Evolutionary conservation across 495 filamentous ascomycete species (phyloP).

Genomic region (Sporormia fimetaria): DNA sequence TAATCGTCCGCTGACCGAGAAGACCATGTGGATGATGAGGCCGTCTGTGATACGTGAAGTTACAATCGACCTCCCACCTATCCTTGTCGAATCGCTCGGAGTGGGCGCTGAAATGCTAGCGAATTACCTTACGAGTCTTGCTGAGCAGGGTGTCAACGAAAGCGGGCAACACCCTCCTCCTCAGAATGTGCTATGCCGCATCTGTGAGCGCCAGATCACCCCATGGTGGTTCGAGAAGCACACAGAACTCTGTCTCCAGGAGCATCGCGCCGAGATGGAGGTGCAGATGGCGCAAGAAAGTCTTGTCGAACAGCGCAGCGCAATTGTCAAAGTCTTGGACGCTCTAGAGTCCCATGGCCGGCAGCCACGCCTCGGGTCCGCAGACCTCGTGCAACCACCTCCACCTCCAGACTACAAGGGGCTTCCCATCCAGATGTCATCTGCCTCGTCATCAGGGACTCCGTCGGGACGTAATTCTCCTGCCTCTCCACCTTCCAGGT

Average conservation of each 20-base stretch:
- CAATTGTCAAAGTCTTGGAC: constrained; percentile 93
- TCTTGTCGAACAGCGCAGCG: constrained; percentile 83
- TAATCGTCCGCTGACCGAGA: background rate
- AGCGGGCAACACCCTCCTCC: constrained; percentile 75
- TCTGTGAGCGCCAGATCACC: constrained; percentile 95
- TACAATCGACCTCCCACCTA: constrained; percentile 79
- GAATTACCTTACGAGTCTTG: constrained; percentile 78
- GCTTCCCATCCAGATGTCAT: constrained; percentile 68
- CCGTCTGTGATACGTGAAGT: constrained; percentile 84
- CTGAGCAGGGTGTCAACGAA: constrained; percentile 75
- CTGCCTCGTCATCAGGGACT: constrained; percentile 46
- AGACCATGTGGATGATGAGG: constrained; percentile 99
- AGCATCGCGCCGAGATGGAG: constrained; percentile 94
- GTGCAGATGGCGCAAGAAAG: constrained; percentile 90
- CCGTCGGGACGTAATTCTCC: constrained; percentile 58
- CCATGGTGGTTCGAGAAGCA: constrained; percentile 99
- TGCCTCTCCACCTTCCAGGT: constrained; percentile 52
- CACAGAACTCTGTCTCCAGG: constrained; percentile 87
- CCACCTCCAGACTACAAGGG: constrained; percentile 77
- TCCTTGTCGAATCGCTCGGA: constrained; percentile 89
- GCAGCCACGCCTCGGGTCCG: constrained; percentile 44
- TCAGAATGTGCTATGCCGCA: constrained; percentile 81
- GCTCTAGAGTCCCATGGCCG: constrained; percentile 74
- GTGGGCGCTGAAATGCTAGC: constrained; percentile 91
- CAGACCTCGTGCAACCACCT: constrained; percentile 41